These are phyloP conservation scores for Fomitopsis palustris DNA, from an alignment of 1,284 basidiomycete genomes.

Conservation along the genomic window DNA sequence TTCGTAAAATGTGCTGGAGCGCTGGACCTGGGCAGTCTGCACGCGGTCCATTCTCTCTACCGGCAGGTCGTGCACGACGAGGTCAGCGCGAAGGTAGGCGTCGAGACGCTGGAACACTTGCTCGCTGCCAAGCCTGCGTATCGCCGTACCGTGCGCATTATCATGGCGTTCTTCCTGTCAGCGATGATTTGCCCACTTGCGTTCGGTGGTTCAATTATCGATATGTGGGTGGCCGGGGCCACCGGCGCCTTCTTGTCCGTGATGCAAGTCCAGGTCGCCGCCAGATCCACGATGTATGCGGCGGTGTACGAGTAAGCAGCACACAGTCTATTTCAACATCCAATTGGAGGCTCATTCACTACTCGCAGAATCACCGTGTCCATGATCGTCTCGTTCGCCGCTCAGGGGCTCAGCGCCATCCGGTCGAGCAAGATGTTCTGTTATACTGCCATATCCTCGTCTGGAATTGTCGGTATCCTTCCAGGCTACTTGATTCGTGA, in stretches of 20 bases:
- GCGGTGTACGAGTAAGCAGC: slow-evolving; percentile 82
- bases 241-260: slow-evolving; percentile 63
- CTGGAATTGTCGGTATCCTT: slow-evolving; percentile 78
- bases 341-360: not conserved
- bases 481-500: slow-evolving; percentile 80
- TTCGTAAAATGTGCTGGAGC: slow-evolving; percentile 76
- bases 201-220: slow-evolving; percentile 81
- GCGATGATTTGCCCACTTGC: slow-evolving; percentile 77
- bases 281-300: slow-evolving; percentile 75
- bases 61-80: slow-evolving; percentile 82
- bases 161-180: slow-evolving; percentile 68
- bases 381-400: slow-evolving; percentile 76
- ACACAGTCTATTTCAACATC: too few relatives aligned
- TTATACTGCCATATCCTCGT: slow-evolving; percentile 83
- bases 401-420: slow-evolving; percentile 77
- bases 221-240: slow-evolving; percentile 75
- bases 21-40: slow-evolving; percentile 72
- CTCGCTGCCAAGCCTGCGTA: slow-evolving; percentile 58
- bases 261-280: slow-evolving; percentile 69
- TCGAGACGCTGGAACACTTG: slow-evolving; percentile 44
- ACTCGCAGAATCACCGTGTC: slow-evolving; percentile 71
- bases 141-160: slow-evolving; percentile 52
- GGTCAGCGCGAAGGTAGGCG: slow-evolving; percentile 72
- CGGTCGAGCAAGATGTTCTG: slow-evolving; percentile 70
- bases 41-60: slow-evolving; percentile 75